A percentile compares a stretch with the other conserved stretches of the same genome.
phyloP scores from a whole-genome alignment of 768 basidiomycete species.

The Termitomyces bulborhizus region DNA sequence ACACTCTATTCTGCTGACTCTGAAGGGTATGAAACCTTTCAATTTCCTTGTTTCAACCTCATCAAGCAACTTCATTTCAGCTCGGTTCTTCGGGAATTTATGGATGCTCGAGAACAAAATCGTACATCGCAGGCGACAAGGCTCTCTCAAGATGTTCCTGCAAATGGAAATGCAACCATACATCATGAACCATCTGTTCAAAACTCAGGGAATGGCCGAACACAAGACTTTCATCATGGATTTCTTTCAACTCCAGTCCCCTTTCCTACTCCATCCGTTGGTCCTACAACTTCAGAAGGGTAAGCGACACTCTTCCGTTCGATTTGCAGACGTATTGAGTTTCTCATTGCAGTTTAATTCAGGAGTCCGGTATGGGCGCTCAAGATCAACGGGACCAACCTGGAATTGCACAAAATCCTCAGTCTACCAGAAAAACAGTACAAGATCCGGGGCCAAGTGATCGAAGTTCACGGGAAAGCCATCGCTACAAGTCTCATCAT shows the following conservation, averaged over 20 bases:
- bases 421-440: not conserved
- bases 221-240: not conserved
- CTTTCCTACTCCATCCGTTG: not conserved
- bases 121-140: not conserved
- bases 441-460: not conserved
- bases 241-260: not conserved
- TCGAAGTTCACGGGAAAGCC: not conserved
- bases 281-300: not conserved
- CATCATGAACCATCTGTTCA: not conserved
- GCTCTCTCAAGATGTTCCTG: not conserved
- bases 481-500: not conserved
- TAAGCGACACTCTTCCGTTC: not conserved
- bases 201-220: not conserved
- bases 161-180: not conserved
- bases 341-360: not conserved
- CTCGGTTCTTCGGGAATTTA: not conserved
- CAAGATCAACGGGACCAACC: not conserved
- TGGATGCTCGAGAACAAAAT: not conserved
- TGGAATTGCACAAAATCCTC: not conserved
- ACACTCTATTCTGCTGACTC: constrained; percentile 3
- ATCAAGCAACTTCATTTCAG: not conserved
- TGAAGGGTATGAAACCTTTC: not conserved
- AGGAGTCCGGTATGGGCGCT: not conserved
- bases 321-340: not conserved
- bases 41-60: not conserved